A percentile compares a stretch with the other conserved stretches of the same genome.
These are phyloP conservation scores for Nematodospora valgi DNA, from an alignment of 805 yeast genomes.

Conservation along the genomic window DNA sequence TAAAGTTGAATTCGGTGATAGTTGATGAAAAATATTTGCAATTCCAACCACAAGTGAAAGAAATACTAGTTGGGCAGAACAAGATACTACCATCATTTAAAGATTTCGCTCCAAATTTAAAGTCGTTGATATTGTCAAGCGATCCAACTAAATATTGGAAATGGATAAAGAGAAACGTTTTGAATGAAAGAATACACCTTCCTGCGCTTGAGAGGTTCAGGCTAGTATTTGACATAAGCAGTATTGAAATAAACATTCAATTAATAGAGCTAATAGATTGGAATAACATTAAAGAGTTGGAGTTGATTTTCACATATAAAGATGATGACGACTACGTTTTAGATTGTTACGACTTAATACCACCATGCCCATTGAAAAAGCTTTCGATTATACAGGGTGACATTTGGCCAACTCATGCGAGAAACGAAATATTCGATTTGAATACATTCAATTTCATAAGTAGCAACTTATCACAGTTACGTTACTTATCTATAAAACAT, in stretches of 20 bases:
- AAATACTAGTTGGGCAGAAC: slow-evolving; percentile 8
- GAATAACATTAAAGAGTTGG: slow-evolving; percentile 35
- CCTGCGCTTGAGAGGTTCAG: slow-evolving; percentile 19
- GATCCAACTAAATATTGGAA: slow-evolving; percentile 14
- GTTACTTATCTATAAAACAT: slow-evolving; percentile 52
- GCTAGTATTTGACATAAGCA: slow-evolving; percentile 20
- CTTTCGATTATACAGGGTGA: slow-evolving; percentile 34
- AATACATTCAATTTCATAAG: slow-evolving; percentile 35
- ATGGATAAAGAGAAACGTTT: slow-evolving; percentile 9
- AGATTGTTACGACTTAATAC: slow-evolving; percentile 38
- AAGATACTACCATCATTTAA: background rate
- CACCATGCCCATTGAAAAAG: slow-evolving; percentile 19
- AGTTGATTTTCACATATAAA: slow-evolving; percentile 54
- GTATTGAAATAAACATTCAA: slow-evolving; percentile 8
- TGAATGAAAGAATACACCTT: slow-evolving; percentile 3
- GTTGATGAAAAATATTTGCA: slow-evolving; percentile 15
- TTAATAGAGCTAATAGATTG: slow-evolving; percentile 18
- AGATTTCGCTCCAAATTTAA: slow-evolving; percentile 6
- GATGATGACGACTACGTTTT: slow-evolving; percentile 46
- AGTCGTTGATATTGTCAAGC: slow-evolving; percentile 16
- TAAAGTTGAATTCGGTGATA: slow-evolving; percentile 13
- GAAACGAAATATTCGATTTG: slow-evolving; percentile 43
- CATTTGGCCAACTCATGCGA: slow-evolving; percentile 23
- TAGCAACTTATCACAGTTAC: slow-evolving; percentile 24
- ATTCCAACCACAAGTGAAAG: slow-evolving; percentile 6